These are phyloP conservation scores for Stagonosporopsis vannaccii DNA, from an alignment of 2,329 filamentous ascomycete species.

Conservation along the genomic window DNA sequence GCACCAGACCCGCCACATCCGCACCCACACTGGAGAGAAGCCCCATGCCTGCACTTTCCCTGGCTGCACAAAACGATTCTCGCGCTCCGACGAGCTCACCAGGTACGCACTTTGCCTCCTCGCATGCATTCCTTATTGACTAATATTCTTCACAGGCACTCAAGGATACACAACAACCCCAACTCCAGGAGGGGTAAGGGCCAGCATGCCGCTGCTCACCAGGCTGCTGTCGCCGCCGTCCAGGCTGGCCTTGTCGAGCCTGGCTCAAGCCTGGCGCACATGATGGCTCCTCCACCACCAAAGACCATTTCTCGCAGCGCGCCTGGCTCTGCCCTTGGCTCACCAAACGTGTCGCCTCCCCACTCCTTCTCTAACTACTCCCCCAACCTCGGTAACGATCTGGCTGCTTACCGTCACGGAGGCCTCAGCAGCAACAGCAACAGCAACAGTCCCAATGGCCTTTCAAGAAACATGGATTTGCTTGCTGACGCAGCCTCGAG, in stretches of 20 bases:
- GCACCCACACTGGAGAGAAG: conserved; percentile 98
- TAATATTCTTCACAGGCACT: conserved; percentile 68
- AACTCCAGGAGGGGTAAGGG: conserved; percentile 96
- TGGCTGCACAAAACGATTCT: conserved; percentile 96
- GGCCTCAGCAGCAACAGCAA: conserved; percentile 45
- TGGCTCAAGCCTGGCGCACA: conserved; percentile 58
- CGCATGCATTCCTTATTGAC: neutral
- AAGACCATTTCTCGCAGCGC: conserved; percentile 87
- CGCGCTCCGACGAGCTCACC: conserved; percentile 93
- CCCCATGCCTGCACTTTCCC: conserved; percentile 95
- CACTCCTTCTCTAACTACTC: conserved; percentile 77
- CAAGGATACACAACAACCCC: conserved; percentile 98
- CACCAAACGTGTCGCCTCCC: conserved; percentile 95
- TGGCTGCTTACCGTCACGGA: conserved; percentile 61
- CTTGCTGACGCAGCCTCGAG: conserved; percentile 73
- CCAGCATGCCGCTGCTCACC: conserved; percentile 67
- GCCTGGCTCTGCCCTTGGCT: conserved; percentile 82
- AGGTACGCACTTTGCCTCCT: conserved; percentile 22
- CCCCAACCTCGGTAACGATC: conserved; percentile 63
- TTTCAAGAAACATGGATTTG: conserved; percentile 69
- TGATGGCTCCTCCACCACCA: conserved; percentile 78
- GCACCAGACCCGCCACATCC: conserved; percentile 90
- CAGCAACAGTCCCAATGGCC: conserved; percentile 57
- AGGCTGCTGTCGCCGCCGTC: conserved; percentile 62
- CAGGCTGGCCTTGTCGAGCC: conserved; percentile 61